These are phyloP conservation scores for Boletus vermiculosoides DNA, from an alignment of 768 basidiomycete genomes.

Conservation along the genomic window DNA sequence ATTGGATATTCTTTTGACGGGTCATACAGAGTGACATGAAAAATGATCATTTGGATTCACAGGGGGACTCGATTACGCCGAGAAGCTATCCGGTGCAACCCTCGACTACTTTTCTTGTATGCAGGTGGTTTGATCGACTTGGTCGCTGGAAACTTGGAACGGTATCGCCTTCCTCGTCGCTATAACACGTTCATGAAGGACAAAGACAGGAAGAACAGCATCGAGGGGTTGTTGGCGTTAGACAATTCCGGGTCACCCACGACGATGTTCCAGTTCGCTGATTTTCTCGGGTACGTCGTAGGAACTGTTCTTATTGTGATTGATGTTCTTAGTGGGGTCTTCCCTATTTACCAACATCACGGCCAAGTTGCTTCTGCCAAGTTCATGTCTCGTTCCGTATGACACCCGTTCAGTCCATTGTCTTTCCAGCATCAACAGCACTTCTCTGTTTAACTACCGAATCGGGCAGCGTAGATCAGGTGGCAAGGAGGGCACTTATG, in stretches of 20 bases:
- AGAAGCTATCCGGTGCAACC: not conserved
- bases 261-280: not conserved
- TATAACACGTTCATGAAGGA: conserved; percentile 11
- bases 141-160: conserved; percentile 7
- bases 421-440: not conserved
- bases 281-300: not conserved
- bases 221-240: not conserved
- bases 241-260: no score
- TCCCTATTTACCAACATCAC: not conserved
- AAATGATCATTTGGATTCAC: no score
- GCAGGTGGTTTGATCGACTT: conserved; percentile 12
- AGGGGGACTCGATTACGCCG: no score
- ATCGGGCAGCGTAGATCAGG: no score
- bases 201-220: conserved; percentile 4
- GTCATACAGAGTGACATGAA: no score
- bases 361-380: not conserved
- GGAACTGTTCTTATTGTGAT: not conserved
- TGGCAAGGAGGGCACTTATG: no score
- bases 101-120: conserved; percentile 8
- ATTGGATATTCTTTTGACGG: no score
- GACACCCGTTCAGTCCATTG: not conserved
- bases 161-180: conserved; percentile 7
- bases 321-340: no score
- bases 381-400: no score
- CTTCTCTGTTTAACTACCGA: not conserved